Base-by-base conservation (phyloP, 2,329 filamentous ascomycete genomes). In the Nothophaeocryptopus gaeumannii region DNA sequence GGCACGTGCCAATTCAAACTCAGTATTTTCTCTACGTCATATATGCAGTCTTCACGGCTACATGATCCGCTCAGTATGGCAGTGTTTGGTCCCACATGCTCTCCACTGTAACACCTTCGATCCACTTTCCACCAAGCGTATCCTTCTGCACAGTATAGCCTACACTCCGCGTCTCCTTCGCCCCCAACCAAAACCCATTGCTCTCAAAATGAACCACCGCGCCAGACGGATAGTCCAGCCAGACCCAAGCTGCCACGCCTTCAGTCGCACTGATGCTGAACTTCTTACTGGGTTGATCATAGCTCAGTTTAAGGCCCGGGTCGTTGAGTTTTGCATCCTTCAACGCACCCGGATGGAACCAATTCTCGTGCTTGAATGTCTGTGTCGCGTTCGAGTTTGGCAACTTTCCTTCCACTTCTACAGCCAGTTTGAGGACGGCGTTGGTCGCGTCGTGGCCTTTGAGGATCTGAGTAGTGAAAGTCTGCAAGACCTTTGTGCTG, bases 211-310 rank as follows among this genome's bases (percentile, higher is more conserved):
- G 72, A 0, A 78, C 68, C 8, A 80, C 71, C 1, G 72, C 67
- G 0, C 73, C 74, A 1, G 70, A 64, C 1, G 78, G 77, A 49
- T 79, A 75, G 45, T 78, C 77, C 2, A 82, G 61, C 78, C 78
- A 82, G 1, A 78, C 79, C 67, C 77, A 81, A 3, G 77, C 68
- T 3, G 78, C 76, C 0, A 79, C 70, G 0, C 76, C 78, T 0
- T 54, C 68, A 11, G 66, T 74, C 0, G 78, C 77, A 31, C 70
- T 69, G 1, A 81, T 72, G 0, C 68, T 74, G 54, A 80, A 80
- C 2, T 64, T 68, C 3, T 59, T 55, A 0, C 56, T 63, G 0
- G 51, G 31, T 0, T 58, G 54, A 38, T 70, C 53, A 45, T 72
- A 70, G 1, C 58, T 63, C 2, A 78, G 41, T 7, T 66, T 54